Percentiles rank a stretch among this genome's conserved stretches.
phyloP scores from a whole-genome alignment of 768 basidiomycete species.

The Amanita muscaria region DNA sequence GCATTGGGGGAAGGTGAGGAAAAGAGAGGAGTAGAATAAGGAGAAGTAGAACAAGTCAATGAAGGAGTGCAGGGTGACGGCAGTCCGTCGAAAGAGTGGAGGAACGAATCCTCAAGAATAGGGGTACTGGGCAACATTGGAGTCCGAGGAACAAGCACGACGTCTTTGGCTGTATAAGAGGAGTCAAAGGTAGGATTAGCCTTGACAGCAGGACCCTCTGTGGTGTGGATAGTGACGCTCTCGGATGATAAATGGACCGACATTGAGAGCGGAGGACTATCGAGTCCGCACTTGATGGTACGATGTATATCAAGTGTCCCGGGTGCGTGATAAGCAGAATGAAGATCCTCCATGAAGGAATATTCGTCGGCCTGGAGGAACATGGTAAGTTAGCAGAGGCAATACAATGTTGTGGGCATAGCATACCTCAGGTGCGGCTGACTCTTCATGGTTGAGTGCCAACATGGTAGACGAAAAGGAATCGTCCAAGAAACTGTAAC shows the following conservation, averaged over 20 bases:
- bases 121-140: not conserved
- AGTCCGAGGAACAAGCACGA: not conserved
- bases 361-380: no score
- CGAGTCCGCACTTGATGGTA: not conserved
- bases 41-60: not conserved
- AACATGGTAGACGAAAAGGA: not conserved
- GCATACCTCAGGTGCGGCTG: no score
- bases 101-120: not conserved
- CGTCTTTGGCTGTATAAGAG: no score
- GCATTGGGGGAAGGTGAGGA: not conserved
- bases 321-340: not conserved
- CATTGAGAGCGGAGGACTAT: no score
- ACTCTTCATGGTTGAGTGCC: no score
- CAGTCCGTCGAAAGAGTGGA: not conserved
- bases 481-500: conserved; percentile 1
- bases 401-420: no score
- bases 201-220: no score
- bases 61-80: not conserved
- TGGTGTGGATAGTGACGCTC: no score
- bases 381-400: no score
- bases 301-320: not conserved
- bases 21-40: not conserved
- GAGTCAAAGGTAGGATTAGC: no score
- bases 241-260: no score
- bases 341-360: not conserved